Evolutionary conservation across 106 monocot species (phyloP).

Genomic region (Acorus calamus): DNA sequence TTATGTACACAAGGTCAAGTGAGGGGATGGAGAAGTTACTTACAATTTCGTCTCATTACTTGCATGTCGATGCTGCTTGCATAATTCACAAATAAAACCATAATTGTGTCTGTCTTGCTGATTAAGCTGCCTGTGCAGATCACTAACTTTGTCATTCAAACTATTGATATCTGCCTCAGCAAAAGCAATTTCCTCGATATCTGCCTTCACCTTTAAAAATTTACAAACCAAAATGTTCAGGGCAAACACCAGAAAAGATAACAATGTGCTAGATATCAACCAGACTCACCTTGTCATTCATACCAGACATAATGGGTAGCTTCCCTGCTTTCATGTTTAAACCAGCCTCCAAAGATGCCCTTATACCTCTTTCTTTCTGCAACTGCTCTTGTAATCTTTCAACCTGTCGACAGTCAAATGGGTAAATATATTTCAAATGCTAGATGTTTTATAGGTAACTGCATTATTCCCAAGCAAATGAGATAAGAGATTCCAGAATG

Average conservation of each 20-base stretch:
- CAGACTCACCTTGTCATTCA: not conserved
- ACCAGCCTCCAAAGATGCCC: conserved; percentile 58
- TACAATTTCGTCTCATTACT: conserved; percentile 18
- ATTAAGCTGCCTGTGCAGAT: conserved; percentile 49
- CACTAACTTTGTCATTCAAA: conserved; percentile 58
- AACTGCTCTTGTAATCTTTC: conserved; percentile 50
- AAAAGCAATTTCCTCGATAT: conserved; percentile 68
- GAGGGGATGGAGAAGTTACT: conserved; percentile 1
- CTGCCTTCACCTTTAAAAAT: conserved; percentile 39
- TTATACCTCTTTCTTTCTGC: conserved; percentile 66
- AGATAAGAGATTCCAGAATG: too few relatives aligned
- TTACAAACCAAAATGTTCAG: conserved; percentile 3
- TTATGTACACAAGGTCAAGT: too few relatives aligned
- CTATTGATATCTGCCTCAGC: conserved; percentile 58
- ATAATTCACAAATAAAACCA: conserved; percentile 36
- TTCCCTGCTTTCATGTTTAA: conserved; percentile 37
- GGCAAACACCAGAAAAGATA: not conserved
- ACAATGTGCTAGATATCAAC: not conserved
- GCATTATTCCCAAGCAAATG: too few relatives aligned
- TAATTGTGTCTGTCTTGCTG: conserved; percentile 13
- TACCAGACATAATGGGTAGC: conserved; percentile 6
- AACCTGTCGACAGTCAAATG: conserved; percentile 27
- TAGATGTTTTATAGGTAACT: not conserved
- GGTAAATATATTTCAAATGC: not conserved
- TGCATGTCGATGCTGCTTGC: conserved; percentile 18